phyloP scores from a whole-genome alignment of 202 grass and related monocot genomes.

The Carex sylvatica region DNA sequence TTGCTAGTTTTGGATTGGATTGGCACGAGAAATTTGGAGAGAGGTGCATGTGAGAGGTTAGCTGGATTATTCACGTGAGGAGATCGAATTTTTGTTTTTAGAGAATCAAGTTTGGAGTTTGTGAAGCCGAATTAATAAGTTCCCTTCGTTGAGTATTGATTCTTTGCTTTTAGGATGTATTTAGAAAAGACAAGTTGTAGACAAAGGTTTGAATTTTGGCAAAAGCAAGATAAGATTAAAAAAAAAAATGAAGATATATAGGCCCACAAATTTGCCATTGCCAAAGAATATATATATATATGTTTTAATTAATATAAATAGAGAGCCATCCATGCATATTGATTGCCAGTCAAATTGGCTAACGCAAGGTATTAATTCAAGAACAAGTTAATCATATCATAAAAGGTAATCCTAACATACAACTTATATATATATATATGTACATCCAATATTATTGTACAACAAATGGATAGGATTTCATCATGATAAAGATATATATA shows the following conservation, averaged over 20 bases:
- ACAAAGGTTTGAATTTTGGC: background rate
- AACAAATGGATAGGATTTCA: too few relatives aligned
- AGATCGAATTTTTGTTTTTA: background rate
- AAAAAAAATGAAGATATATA: background rate
- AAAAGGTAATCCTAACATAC: too few relatives aligned
- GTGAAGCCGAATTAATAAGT: conserved; percentile 5
- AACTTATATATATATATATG: too few relatives aligned
- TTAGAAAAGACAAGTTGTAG: conserved; percentile 1
- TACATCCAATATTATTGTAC: too few relatives aligned
- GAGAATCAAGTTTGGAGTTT: conserved; percentile 34
- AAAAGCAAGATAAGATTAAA: conserved; percentile 8
- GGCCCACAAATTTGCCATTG: background rate
- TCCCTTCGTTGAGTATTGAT: conserved; percentile 28
- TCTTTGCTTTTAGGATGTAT: conserved; percentile 49
- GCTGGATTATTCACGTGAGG: conserved; percentile 55
- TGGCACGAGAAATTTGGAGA: conserved; percentile 12
- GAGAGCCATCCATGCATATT: background rate
- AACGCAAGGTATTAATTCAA: background rate
- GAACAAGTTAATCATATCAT: conserved; percentile 12
- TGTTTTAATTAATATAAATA: background rate
- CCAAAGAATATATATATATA: background rate
- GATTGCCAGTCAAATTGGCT: background rate
- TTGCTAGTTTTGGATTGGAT: background rate
- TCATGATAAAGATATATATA: conserved; percentile 14
- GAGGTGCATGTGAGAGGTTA: conserved; percentile 43